Conservation (phyloP, 129 eudicot species). For the Scalesia atractyloides region DNA sequence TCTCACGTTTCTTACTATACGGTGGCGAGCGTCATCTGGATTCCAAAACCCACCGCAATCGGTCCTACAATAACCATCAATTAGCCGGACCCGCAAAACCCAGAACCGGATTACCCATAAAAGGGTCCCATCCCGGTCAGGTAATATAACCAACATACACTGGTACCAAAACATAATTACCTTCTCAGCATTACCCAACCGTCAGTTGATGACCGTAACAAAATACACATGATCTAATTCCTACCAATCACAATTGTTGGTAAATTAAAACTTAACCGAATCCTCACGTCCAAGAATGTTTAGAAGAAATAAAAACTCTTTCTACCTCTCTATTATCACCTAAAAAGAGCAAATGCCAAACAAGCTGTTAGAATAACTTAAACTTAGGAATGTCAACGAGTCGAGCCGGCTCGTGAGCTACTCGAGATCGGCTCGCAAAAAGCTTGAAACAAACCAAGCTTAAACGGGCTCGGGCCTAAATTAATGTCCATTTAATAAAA, state of each 20-base stretch:
- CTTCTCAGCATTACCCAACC: background rate
- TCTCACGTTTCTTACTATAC: no score
- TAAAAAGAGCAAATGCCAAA: slow-evolving; percentile 8
- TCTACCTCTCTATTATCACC: slow-evolving; percentile 35
- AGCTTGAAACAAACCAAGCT: no score
- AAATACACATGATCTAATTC: slow-evolving; percentile 22
- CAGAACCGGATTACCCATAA: no score
- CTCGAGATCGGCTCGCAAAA: no score
- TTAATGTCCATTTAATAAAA: no score
- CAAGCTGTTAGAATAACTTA: slow-evolving; percentile 5
- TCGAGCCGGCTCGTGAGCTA: no score
- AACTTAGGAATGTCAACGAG: no score
- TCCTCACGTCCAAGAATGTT: slow-evolving; percentile 18
- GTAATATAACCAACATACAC: background rate
- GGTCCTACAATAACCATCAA: no score
- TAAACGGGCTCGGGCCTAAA: no score
- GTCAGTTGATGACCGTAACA: slow-evolving; percentile 17
- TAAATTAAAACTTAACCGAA: slow-evolving; percentile 22
- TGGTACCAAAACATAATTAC: slow-evolving; percentile 3
- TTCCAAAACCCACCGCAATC: no score
- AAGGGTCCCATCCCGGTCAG: background rate
- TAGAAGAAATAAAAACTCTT: slow-evolving; percentile 7
- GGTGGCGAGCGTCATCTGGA: no score
- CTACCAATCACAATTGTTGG: slow-evolving; percentile 23
- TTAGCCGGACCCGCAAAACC: no score